phyloP scores from a whole-genome alignment of 2,329 filamentous ascomycete species.

The Aspergillus fischeri region DNA sequence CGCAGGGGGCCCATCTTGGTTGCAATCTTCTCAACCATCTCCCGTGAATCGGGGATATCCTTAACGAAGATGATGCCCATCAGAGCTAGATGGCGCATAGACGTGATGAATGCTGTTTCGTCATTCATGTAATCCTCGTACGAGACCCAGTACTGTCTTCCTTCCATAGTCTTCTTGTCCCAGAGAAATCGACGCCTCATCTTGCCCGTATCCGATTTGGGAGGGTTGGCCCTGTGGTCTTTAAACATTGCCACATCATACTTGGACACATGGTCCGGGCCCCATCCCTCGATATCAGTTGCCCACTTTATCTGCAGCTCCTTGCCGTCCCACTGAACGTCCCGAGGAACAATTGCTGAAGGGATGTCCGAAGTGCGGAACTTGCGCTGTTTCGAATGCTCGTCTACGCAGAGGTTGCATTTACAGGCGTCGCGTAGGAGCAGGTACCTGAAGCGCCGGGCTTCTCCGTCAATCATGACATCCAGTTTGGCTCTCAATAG shows the following conservation, averaged over 20 bases:
- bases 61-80: conserved; percentile 75
- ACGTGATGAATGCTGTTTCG: conserved; percentile 55
- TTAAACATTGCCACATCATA: conserved; percentile 19
- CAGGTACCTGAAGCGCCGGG: conserved; percentile 10
- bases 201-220: conserved; percentile 8
- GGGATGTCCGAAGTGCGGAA: conserved; percentile 65
- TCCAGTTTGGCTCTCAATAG: not conserved
- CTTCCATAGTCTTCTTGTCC: conserved; percentile 41
- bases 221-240: conserved; percentile 7
- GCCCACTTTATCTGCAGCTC: conserved; percentile 59
- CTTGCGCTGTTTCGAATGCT: conserved; percentile 57
- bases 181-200: conserved; percentile 32
- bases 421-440: conserved; percentile 53
- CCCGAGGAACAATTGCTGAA: conserved; percentile 37
- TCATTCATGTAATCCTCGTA: conserved; percentile 68
- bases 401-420: conserved; percentile 52
- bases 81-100: conserved; percentile 58
- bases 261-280: conserved; percentile 38
- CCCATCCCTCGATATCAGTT: conserved; percentile 49
- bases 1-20: conserved; percentile 71
- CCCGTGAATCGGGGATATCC: conserved; percentile 65
- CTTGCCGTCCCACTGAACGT: conserved; percentile 33
- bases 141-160: conserved; percentile 51
- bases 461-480: not conserved
- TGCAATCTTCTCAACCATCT: conserved; percentile 64